These are phyloP conservation scores for Polysphondylium violaceum DNA, from an alignment of 78 protist genomes.

Conservation along the genomic window DNA sequence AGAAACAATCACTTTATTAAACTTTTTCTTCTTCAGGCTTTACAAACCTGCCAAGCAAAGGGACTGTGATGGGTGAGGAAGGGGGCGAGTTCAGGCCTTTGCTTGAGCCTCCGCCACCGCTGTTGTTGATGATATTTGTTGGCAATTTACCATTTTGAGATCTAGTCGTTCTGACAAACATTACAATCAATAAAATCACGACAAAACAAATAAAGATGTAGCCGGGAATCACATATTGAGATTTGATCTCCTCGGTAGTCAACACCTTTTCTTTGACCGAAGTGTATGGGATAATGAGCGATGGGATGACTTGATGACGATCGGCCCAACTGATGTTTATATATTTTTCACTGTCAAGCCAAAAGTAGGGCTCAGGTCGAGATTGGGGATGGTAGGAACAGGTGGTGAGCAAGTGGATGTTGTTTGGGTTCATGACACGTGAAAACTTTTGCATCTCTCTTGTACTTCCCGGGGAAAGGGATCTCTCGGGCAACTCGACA, in stretches of 20 bases:
- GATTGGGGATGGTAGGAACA: background rate
- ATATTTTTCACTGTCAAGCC: conserved; percentile 31
- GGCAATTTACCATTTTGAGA: no score
- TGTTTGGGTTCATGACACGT: background rate
- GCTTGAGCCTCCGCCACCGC: no score
- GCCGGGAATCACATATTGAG: background rate
- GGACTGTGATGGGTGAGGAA: background rate
- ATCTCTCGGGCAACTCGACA: conserved; percentile 21
- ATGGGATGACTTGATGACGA: conserved; percentile 8
- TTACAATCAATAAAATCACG: background rate
- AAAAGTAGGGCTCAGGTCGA: conserved; percentile 11
- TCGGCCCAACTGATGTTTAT: conserved; percentile 35
- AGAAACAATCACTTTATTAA: conserved; percentile 5
- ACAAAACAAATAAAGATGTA: conserved; percentile 6
- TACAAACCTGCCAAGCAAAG: background rate
- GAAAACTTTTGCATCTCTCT: conserved; percentile 38
- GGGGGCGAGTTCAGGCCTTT: background rate
- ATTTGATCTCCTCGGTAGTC: background rate
- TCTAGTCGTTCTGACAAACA: background rate
- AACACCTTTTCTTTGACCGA: no score
- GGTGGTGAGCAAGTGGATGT: background rate
- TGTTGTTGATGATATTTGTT: no score
- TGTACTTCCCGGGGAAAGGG: background rate
- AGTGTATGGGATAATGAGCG: background rate
- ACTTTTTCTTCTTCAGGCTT: conserved; percentile 19